Percentiles rank a stretch among this genome's conserved stretches.
These are phyloP conservation scores for Tricholoma terreum DNA, from an alignment of 768 basidiomycete genomes.

Conservation along the genomic window DNA sequence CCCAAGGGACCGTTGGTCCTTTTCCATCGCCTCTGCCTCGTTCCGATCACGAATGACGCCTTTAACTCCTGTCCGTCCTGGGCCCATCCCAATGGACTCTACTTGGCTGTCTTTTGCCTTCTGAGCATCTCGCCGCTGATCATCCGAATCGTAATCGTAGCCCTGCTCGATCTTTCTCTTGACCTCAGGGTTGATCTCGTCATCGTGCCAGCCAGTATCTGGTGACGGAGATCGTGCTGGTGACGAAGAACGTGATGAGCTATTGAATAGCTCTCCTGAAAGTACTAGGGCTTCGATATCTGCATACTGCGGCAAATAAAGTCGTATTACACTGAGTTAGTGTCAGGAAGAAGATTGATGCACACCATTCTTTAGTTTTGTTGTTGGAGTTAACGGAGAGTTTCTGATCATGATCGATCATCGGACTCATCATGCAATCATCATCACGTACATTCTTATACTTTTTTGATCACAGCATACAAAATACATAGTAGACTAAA, in stretches of 20 bases:
- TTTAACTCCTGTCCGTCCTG: slow-evolving; percentile 84
- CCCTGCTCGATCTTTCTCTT: slow-evolving; percentile 32
- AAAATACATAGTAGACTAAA: not conserved
- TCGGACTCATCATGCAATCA: too few species aligned
- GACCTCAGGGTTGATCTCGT: slow-evolving; percentile 40
- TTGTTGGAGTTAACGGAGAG: not conserved
- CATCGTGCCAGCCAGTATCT: slow-evolving; percentile 54
- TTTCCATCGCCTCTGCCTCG: slow-evolving; percentile 58
- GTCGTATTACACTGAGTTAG: not conserved
- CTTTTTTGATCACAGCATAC: too few species aligned
- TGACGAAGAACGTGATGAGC: slow-evolving; percentile 52
- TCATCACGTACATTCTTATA: not conserved
- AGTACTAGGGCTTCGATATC: slow-evolving; percentile 27
- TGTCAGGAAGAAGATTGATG: not conserved
- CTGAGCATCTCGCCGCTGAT: slow-evolving; percentile 33
- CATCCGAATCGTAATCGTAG: slow-evolving; percentile 45
- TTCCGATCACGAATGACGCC: slow-evolving; percentile 81
- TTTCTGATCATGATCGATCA: not conserved
- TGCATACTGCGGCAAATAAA: slow-evolving; percentile 17
- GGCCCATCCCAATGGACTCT: slow-evolving; percentile 80
- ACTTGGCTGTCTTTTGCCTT: slow-evolving; percentile 30
- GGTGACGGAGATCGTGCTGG: slow-evolving; percentile 64
- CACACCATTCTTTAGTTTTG: slow-evolving; percentile 1
- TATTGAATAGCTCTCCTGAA: slow-evolving; percentile 73
- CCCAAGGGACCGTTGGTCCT: slow-evolving; percentile 51